Percentiles rank a stretch among this genome's conserved stretches.
Conservation (phyloP, 2,329 filamentous ascomycete species). For the Alternaria sp. region DNA sequence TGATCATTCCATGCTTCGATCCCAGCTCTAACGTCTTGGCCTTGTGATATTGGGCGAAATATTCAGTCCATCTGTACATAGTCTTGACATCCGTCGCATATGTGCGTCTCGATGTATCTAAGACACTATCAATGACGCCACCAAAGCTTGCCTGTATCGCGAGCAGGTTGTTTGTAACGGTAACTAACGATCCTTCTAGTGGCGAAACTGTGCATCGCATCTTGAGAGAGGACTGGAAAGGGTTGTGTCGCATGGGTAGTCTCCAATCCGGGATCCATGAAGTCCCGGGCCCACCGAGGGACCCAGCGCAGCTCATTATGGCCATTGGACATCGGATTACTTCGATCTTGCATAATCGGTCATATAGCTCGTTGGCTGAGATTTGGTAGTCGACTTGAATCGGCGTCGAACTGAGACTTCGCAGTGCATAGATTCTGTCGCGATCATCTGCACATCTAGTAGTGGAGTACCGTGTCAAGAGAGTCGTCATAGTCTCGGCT, state of each 20-base stretch:
- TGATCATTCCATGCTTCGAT: not conserved
- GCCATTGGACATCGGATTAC: not conserved
- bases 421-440: not conserved
- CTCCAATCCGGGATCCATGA: not conserved
- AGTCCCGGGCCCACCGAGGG: not conserved
- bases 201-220: not conserved
- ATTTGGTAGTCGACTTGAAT: not conserved
- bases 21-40: accelerated
- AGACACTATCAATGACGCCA: not conserved
- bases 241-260: not conserved
- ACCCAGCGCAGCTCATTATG: not conserved
- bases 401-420: not conserved
- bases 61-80: not conserved
- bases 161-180: accelerated
- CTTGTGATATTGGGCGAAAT: not conserved
- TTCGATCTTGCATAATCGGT: not conserved
- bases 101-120: accelerated
- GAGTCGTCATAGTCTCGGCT: not conserved
- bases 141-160: not conserved
- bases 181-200: accelerated
- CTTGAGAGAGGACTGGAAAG: not conserved
- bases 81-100: accelerated
- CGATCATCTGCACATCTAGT: not conserved
- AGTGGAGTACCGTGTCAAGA: not conserved
- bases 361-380: not conserved